Conservation (phyloP, 1,139 yeast species). For the Nadsonia commutata region DNA sequence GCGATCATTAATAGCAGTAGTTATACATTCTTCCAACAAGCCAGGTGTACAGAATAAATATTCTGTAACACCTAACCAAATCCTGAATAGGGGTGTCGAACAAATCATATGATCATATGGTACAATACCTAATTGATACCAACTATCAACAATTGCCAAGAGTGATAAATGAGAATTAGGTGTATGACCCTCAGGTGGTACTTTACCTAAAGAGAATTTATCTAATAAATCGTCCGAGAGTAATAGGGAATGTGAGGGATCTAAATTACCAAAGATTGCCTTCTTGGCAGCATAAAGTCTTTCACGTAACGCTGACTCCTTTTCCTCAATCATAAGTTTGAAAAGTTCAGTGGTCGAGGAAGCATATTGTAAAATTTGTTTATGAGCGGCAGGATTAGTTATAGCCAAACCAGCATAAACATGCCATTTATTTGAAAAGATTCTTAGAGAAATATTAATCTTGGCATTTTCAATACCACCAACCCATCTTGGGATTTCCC, state of each 20-base stretch:
- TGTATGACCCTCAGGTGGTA: conserved; percentile 54
- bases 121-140: conserved; percentile 70
- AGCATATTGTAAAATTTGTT: conserved; percentile 81
- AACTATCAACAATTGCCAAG: conserved; percentile 83
- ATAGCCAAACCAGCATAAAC: conserved; percentile 96
- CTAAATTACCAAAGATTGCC: conserved; percentile 57
- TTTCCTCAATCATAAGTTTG: conserved; percentile 65
- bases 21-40: conserved; percentile 61
- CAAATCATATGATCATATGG: conserved; percentile 97
- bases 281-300: conserved; percentile 55
- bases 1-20: conserved; percentile 51
- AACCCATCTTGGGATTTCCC: conserved; percentile 77
- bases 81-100: conserved; percentile 84
- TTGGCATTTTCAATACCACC: conserved; percentile 96
- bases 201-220: conserved; percentile 61
- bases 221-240: conserved; percentile 71
- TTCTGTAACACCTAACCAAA: conserved; percentile 87
- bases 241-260: conserved; percentile 39
- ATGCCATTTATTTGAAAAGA: conserved; percentile 91
- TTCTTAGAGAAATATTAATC: conserved; percentile 79
- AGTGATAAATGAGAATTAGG: conserved; percentile 85
- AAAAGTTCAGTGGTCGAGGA: conserved; percentile 70
- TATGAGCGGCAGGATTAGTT: conserved; percentile 88
- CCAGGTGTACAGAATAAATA: conserved; percentile 78
- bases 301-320: conserved; percentile 38